These are phyloP conservation scores for Tylopilus cervinicoccineus DNA, from an alignment of 768 basidiomycete species.

Conservation along the genomic window DNA sequence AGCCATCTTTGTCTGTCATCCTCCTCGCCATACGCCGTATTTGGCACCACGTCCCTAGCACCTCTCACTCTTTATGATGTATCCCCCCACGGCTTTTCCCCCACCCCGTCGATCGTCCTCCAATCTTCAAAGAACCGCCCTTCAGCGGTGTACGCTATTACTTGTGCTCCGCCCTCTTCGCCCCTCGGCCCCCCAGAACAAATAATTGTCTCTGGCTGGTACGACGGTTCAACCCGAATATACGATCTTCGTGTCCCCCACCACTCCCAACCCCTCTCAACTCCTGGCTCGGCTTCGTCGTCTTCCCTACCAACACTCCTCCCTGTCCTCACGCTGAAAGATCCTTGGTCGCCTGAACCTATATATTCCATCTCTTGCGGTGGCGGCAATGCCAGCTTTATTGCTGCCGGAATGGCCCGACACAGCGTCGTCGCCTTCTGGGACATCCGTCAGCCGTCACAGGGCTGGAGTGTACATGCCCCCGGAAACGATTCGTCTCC, in stretches of 20 bases:
- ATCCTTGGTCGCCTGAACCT: slow-evolving; percentile 68
- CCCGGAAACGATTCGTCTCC: slow-evolving; percentile 79
- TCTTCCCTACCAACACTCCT: slow-evolving; percentile 36
- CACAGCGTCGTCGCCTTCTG: slow-evolving; percentile 79
- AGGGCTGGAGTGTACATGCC: slow-evolving; percentile 76
- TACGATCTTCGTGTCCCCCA: slow-evolving; percentile 63
- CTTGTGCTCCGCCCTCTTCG: slow-evolving; percentile 54
- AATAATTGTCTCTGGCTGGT: slow-evolving; percentile 78
- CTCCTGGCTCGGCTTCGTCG: background rate
- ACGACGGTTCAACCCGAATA: slow-evolving; percentile 67
- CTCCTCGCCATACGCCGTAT: slow-evolving; percentile 57
- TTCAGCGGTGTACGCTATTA: slow-evolving; percentile 73
- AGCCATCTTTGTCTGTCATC: slow-evolving; percentile 51
- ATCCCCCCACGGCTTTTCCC: slow-evolving; percentile 41
- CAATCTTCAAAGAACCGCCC: slow-evolving; percentile 32
- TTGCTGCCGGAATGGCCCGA: slow-evolving; percentile 74
- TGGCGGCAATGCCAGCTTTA: slow-evolving; percentile 59
- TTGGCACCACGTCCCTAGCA: slow-evolving; percentile 55
- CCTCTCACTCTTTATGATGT: slow-evolving; percentile 61
- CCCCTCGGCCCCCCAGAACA: slow-evolving; percentile 70
- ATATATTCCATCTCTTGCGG: slow-evolving; percentile 76
- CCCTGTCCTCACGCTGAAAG: slow-evolving; percentile 58
- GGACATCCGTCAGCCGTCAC: slow-evolving; percentile 62
- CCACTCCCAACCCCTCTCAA: slow-evolving; percentile 13
- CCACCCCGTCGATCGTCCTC: slow-evolving; percentile 47